A percentile compares a stretch with the other conserved stretches of the same genome.
phyloP scores from a whole-genome alignment of 208 protist species.

The Trypanosoma conorhini region DNA sequence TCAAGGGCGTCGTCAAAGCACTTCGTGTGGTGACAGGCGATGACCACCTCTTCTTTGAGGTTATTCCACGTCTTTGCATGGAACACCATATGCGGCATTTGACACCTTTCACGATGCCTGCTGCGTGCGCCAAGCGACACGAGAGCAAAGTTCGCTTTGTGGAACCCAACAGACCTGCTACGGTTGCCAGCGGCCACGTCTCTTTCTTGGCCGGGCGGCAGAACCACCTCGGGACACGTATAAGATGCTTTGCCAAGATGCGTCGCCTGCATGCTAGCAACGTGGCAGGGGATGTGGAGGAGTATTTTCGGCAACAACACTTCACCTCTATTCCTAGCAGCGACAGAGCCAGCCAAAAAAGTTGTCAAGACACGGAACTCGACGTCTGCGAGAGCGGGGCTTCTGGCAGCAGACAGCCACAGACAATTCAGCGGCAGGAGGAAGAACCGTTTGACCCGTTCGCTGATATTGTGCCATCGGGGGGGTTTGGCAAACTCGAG shows the following conservation, averaged over 20 bases:
- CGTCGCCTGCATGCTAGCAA: neutral
- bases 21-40: conserved; percentile 25
- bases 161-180: neutral
- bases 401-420: neutral
- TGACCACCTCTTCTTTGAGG: conserved; percentile 25
- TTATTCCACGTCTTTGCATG: conserved; percentile 20
- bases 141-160: conserved; percentile 2
- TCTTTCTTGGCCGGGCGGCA: conserved; percentile 11
- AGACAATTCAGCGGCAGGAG: neutral
- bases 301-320: conserved; percentile 17
- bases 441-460: conserved; percentile 17
- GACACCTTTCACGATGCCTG: conserved; percentile 8
- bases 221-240: conserved; percentile 7
- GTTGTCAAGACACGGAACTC: neutral
- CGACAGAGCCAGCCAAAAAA: neutral
- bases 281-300: neutral
- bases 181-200: neutral
- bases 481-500: conserved; percentile 14
- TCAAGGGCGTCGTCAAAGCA: conserved; percentile 11
- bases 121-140: neutral
- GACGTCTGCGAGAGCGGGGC: no score
- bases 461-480: conserved; percentile 10
- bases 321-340: neutral
- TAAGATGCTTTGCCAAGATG: conserved; percentile 13
- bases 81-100: conserved; percentile 24